phyloP scores from a whole-genome alignment of 495 filamentous ascomycete genomes.

The Durotheca rogersii region DNA sequence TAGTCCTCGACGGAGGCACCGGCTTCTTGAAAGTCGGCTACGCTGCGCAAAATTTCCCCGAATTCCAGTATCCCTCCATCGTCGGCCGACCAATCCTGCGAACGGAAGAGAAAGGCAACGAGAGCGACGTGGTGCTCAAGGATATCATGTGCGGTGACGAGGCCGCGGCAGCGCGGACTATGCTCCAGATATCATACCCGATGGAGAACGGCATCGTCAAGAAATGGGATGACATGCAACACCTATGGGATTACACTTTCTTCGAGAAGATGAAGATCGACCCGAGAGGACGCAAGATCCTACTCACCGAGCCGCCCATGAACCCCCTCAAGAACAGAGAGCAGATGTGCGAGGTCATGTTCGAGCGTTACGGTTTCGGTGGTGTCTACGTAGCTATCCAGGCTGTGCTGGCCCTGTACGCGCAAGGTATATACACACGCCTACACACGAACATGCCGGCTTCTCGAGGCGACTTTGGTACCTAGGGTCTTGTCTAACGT shows the following conservation, averaged over 20 bases:
- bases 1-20: constrained; percentile 99
- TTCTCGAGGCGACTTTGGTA: background rate
- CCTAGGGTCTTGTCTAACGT: constrained; percentile 25
- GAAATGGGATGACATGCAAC: constrained; percentile 99
- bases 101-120: constrained; percentile 73
- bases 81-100: constrained; percentile 97
- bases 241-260: constrained; percentile 99
- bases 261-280: constrained; percentile 94
- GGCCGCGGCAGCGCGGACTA: constrained; percentile 88
- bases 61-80: constrained; percentile 97
- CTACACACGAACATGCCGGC: too few relatives aligned
- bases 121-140: constrained; percentile 70
- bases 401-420: constrained; percentile 94
- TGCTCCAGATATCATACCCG: constrained; percentile 97
- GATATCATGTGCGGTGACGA: constrained; percentile 99
- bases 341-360: constrained; percentile 98
- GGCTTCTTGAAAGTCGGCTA: constrained; percentile 99
- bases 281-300: constrained; percentile 89
- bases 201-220: constrained; percentile 99
- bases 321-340: constrained; percentile 95
- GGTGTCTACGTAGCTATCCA: constrained; percentile 99
- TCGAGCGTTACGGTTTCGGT: constrained; percentile 92
- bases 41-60: constrained; percentile 97
- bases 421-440: too few relatives aligned
- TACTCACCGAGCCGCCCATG: constrained; percentile 97